A percentile compares a stretch with the other conserved stretches of the same genome.
These are phyloP conservation scores for Zostera marina DNA, from an alignment of 116 monocot species.

Conservation along the genomic window DNA sequence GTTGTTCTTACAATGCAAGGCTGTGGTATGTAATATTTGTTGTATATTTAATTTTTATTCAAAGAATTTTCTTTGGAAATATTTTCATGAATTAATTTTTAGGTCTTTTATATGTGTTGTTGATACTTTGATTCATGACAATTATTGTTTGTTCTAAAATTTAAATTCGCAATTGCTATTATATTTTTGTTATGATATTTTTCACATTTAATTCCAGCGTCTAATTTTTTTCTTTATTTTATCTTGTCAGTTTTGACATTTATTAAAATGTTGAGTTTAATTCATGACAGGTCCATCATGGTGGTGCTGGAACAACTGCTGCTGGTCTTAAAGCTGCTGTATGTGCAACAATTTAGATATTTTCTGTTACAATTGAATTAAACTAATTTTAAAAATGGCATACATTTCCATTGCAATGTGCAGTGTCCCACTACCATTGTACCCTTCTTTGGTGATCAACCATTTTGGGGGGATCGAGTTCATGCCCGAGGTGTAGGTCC, in stretches of 20 bases:
- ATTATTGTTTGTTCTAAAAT: no score
- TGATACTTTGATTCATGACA: no score
- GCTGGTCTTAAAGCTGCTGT: slow-evolving; percentile 95
- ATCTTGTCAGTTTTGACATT: not conserved
- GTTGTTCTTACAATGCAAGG: slow-evolving; percentile 90
- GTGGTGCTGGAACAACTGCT: slow-evolving; percentile 99
- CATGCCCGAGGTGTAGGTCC: slow-evolving; percentile 82
- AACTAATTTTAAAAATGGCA: no score
- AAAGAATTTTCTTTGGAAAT: no score
- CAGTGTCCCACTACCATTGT: slow-evolving; percentile 95
- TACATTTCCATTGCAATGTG: not conserved
- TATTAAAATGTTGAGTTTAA: not conserved
- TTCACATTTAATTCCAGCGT: no score
- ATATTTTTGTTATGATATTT: no score
- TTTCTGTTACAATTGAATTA: not conserved
- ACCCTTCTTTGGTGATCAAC: slow-evolving; percentile 99
- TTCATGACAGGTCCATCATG: slow-evolving; percentile 81
- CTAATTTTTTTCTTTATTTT: no score
- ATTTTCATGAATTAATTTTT: no score
- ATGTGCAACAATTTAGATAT: not conserved
- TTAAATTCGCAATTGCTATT: no score
- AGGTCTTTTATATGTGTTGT: no score
- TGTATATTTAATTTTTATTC: not conserved
- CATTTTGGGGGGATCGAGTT: slow-evolving; percentile 96
- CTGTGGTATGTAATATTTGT: slow-evolving; percentile 45